These are phyloP conservation scores for Sordaria brevicollis DNA, from an alignment of 495 filamentous ascomycete genomes.

Conservation along the genomic window DNA sequence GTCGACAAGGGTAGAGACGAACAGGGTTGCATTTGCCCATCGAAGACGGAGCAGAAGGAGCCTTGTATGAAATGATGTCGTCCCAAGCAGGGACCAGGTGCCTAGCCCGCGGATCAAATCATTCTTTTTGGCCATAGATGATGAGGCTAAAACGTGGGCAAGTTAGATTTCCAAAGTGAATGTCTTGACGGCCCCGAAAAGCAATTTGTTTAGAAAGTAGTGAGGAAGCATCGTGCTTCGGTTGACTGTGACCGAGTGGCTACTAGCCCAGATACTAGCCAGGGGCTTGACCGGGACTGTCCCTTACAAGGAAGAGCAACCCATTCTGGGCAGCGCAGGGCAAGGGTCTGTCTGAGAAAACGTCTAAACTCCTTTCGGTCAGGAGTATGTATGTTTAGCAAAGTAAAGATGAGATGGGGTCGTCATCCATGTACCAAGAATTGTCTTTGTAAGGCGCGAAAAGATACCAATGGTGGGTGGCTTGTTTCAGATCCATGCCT, in stretches of 20 bases:
- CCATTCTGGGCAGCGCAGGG: background rate
- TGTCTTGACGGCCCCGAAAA: background rate
- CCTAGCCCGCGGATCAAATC: background rate
- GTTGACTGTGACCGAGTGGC: background rate
- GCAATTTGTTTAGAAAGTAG: background rate
- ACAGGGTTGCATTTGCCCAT: slow-evolving; percentile 36
- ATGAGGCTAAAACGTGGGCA: background rate
- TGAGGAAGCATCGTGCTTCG: background rate
- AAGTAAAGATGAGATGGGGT: background rate
- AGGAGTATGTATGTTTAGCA: background rate
- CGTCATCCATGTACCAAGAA: background rate
- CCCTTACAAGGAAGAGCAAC: background rate
- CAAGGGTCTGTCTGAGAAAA: background rate
- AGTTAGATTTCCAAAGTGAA: background rate
- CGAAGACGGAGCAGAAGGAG: slow-evolving; percentile 25
- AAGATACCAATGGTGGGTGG: background rate
- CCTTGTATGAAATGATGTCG: slow-evolving; percentile 4
- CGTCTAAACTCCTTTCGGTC: background rate
- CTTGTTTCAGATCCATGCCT: background rate
- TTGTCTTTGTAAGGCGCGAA: background rate
- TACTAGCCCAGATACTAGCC: background rate
- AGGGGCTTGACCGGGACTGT: background rate
- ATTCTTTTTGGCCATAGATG: background rate
- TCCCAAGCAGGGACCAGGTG: background rate
- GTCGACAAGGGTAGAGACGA: slow-evolving; percentile 17